phyloP scores from a whole-genome alignment of 2,329 filamentous ascomycete genomes.

The Phialophora chinensis region DNA sequence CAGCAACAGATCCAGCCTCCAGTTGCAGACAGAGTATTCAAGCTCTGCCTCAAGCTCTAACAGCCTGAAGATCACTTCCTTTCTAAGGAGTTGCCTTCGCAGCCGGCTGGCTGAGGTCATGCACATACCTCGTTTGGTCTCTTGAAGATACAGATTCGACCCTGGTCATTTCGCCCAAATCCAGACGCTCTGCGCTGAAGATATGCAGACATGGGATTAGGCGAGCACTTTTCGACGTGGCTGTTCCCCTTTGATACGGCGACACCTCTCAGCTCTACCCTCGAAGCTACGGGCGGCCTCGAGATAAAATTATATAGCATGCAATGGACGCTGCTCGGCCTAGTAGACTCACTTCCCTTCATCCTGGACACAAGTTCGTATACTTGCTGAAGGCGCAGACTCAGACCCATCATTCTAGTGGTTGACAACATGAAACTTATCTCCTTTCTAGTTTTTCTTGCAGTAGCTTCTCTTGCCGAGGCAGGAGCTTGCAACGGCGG shows the following conservation, averaged over 20 bases:
- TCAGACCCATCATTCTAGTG: background rate
- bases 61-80: background rate
- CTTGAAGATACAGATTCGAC: background rate
- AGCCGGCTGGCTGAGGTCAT: slow-evolving; percentile 1
- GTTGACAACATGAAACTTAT: slow-evolving; percentile 2
- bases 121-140: background rate
- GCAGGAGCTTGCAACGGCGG: slow-evolving; percentile 10
- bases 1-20: background rate
- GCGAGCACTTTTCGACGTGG: background rate
- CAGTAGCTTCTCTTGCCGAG: background rate
- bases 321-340: background rate
- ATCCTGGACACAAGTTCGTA: background rate
- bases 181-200: background rate
- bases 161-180: background rate
- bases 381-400: background rate
- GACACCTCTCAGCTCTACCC: background rate
- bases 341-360: background rate
- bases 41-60: background rate
- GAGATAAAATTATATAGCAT: background rate
- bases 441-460: background rate
- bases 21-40: background rate
- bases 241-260: background rate
- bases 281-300: background rate
- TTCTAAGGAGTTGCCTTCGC: background rate
- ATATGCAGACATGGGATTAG: background rate